Conservation (phyloP, 108 stramenopile species). For the Chaetoceros tenuissimus region DNA sequence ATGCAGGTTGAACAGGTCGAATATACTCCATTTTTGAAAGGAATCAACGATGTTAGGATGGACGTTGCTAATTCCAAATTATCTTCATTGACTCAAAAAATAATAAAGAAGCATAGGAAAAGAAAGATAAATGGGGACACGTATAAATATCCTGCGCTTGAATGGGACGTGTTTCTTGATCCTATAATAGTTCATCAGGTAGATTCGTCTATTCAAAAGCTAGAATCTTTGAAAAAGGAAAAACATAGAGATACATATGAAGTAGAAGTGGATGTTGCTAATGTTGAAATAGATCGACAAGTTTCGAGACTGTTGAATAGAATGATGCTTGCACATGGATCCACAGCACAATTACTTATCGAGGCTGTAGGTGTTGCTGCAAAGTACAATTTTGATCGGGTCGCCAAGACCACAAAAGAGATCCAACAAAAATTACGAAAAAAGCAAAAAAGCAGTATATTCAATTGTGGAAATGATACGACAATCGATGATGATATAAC, state of each 20-base stretch:
- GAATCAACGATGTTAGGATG: not conserved
- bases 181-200: slow-evolving; percentile 26
- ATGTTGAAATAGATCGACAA: slow-evolving; percentile 36
- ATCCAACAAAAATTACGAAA: not conserved
- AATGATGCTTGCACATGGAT: slow-evolving; percentile 44
- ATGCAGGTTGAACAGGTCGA: not conserved
- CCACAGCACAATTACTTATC: slow-evolving; percentile 33
- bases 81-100: not conserved
- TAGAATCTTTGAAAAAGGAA: slow-evolving; percentile 8
- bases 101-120: not conserved
- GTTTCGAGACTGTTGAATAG: slow-evolving; percentile 25
- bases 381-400: slow-evolving; percentile 33
- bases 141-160: slow-evolving; percentile 13
- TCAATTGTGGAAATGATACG: not conserved
- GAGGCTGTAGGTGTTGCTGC: slow-evolving; percentile 34
- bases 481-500: not conserved
- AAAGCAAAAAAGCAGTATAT: too few relatives aligned
- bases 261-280: slow-evolving; percentile 1
- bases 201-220: slow-evolving; percentile 14
- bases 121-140: not conserved
- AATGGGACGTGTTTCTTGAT: slow-evolving; percentile 54
- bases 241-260: not conserved
- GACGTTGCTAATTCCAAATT: not conserved
- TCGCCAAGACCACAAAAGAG: slow-evolving; percentile 14
- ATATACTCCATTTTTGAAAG: not conserved